These are phyloP conservation scores for Stagonosporopsis cucurbitacearum DNA, from an alignment of 2,329 filamentous ascomycete species.

Conservation along the genomic window DNA sequence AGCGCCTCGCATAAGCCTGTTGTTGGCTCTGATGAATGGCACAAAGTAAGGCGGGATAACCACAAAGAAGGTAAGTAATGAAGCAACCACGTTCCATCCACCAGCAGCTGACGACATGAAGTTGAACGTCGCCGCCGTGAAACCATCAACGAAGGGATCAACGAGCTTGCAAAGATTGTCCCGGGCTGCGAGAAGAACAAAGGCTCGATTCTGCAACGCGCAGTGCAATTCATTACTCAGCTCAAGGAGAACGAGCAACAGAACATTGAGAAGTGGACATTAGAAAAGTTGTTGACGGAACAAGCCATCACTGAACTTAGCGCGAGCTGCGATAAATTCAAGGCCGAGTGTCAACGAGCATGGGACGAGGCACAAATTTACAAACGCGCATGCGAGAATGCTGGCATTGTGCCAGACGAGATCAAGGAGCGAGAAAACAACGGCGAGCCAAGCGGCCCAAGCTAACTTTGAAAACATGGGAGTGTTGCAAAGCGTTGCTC, in stretches of 20 bases:
- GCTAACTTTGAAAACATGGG: constrained; percentile 20
- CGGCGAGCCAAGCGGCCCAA: constrained; percentile 45
- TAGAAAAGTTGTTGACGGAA: constrained; percentile 88
- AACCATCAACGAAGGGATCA: constrained; percentile 98
- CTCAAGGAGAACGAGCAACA: constrained; percentile 93
- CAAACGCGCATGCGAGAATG: constrained; percentile 61
- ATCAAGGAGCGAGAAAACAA: constrained; percentile 51
- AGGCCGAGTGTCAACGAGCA: constrained; percentile 77
- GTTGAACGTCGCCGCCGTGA: constrained; percentile 96
- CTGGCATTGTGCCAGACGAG: constrained; percentile 50
- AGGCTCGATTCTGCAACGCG: constrained; percentile 90
- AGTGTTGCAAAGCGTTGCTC: background rate
- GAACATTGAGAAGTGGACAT: constrained; percentile 92
- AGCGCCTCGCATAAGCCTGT: constrained; percentile 68
- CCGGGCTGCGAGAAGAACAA: constrained; percentile 99
- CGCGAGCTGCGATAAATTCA: constrained; percentile 84
- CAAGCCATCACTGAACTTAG: constrained; percentile 89
- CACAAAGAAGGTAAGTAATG: constrained; percentile 87
- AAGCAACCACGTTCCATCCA: background rate
- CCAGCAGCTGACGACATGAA: constrained; percentile 49
- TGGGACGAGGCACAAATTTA: constrained; percentile 80
- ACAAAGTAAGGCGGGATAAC: constrained; percentile 95
- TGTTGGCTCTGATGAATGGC: constrained; percentile 98
- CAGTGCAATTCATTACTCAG: constrained; percentile 92
- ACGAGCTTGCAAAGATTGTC: constrained; percentile 96